Base-by-base conservation (phyloP, 2,329 filamentous ascomycete genomes). In the Colletotrichum phormii region DNA sequence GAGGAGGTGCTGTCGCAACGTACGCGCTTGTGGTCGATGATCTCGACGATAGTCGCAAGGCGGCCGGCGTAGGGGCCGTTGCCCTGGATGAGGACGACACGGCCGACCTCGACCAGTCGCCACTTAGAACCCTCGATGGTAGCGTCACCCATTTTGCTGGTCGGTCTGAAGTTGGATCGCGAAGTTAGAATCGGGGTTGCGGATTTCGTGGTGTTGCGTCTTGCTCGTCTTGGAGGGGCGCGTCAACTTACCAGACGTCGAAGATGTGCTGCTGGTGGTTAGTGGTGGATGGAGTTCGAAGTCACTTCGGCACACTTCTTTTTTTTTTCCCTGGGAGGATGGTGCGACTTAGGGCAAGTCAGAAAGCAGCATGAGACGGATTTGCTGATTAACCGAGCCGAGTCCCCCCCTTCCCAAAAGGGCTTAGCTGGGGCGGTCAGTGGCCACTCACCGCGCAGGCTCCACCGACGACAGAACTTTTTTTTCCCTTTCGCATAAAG, bases 1-100 rank as follows among this genome's bases (percentile, higher is more conserved):
- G 33, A 57, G 33, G n/a, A 64, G 49, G 46, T 53, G 49, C 49
- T 64, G 61, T 64, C 61, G 61, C 9, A 84, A 95, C 97, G 85
- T 97, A 99, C 97, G 89, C 97, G 95, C 92, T 98, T 98, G 93
- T 99, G 96, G 89, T 99, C 97, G 89, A 99, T 97, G 87, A 99
- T 98, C 92, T 99, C 96, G 87, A 98, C 95, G 83, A 99, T 96
- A 82, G 92, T 89, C 82, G 95, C 97, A 81, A 98, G 91, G 85
- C 94, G 94, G 89, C 95, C 95, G 80, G 89, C 88, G 89, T 88
- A 94, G 81, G 92, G 92, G 83, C 95, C 93, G 84, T 90, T 88
- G 82, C 86, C 86, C 86, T 94, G 93, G 89, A 98, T 92, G 86
- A 97, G 92, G 85, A 98, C 93, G 84, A 99, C 92, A 85, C 97